Conservation (phyloP, 2,329 filamentous ascomycete genomes). For the Cercospora zeina region DNA sequence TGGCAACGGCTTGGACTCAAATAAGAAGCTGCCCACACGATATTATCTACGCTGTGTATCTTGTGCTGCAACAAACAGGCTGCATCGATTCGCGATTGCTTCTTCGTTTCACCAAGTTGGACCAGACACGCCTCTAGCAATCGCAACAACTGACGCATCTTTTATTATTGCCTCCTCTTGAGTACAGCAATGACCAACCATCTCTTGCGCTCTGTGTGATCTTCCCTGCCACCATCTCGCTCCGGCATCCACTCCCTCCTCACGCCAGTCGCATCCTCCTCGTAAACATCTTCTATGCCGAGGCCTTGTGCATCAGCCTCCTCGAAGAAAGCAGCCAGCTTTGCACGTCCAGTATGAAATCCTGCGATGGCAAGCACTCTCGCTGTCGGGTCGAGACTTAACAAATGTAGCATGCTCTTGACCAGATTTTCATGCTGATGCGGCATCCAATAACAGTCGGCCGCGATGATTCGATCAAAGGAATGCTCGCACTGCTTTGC, state of each 20-base stretch:
- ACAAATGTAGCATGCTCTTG: conserved; percentile 61
- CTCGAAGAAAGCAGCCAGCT: conserved; percentile 67
- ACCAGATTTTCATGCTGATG: conserved; percentile 68
- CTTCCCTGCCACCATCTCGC: conserved; percentile 61
- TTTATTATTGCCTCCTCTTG: conserved; percentile 15
- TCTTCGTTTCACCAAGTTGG: neutral
- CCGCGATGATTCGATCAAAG: conserved; percentile 66
- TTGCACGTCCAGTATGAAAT: conserved; percentile 69
- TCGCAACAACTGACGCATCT: neutral
- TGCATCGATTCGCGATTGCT: neutral
- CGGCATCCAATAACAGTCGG: conserved; percentile 76
- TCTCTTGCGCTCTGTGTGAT: conserved; percentile 63
- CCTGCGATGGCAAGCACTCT: conserved; percentile 67
- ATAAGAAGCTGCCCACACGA: too few species aligned
- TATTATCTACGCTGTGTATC: too few species aligned
- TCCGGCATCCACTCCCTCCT: conserved; percentile 60
- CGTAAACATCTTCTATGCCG: conserved; percentile 65
- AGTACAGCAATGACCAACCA: conserved; percentile 62
- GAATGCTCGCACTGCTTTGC: conserved; percentile 41
- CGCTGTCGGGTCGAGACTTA: conserved; percentile 57
- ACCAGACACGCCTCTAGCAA: neutral
- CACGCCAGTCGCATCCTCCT: conserved; percentile 65
- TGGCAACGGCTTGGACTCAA: too few species aligned
- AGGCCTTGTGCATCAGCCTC: conserved; percentile 55
- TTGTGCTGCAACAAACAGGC: too few species aligned